Base-by-base conservation (phyloP, 495 filamentous ascomycete genomes). In the Lineolata rhizophorae region DNA sequence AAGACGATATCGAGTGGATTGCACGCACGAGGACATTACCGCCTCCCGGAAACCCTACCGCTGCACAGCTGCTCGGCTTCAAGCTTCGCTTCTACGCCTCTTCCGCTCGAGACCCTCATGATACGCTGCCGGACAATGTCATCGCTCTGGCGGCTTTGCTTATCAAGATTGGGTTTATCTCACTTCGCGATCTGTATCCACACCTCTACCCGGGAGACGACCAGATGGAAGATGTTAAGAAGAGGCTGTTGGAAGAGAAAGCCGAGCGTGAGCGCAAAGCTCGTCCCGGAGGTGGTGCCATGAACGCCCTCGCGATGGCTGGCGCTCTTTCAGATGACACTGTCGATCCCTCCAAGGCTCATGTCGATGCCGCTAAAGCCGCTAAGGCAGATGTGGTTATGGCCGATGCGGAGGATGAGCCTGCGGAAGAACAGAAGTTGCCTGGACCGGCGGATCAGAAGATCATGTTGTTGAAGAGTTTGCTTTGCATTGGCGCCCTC, bases 121-220 rank as follows among this genome's bases (percentile, higher is more conserved):
- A 90, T 40, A 54, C 63, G 8, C 57, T 94, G 3, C 85, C 90
- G 0, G 72, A 83, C 27, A 95, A 95, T 43, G 63, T 99, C 9
- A 77, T 94, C 29, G 84, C 82, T 37, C 68, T 95, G 4, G 70
- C 81, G 1, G 81, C 90, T 0, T 57, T 95, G 17, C 65, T 99
- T 24, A 93, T 99, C 53, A 95, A 95, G 51, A 75, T 91, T 30
- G 90, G 90, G 15, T 95, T 99, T 50, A 82, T 99, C 36, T 92
- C 84, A n/a, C 59, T 99, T 2, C 66, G 69, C 24, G 87, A 95
- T 44, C 57, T 99, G 14, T 94, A 93, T 49, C 72, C 84, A 21
- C 90, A 95, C 45, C 70, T 95, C 3, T 84, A 80, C 64, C 78
- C 90, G 14, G 57, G 61, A 0, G 85, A 95, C 39, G 71, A 77